Percentiles rank a stretch among this genome's conserved stretches.
These are phyloP conservation scores for Dactylellina haptotyla DNA, from an alignment of 2,329 filamentous ascomycete genomes.

Conservation along the genomic window DNA sequence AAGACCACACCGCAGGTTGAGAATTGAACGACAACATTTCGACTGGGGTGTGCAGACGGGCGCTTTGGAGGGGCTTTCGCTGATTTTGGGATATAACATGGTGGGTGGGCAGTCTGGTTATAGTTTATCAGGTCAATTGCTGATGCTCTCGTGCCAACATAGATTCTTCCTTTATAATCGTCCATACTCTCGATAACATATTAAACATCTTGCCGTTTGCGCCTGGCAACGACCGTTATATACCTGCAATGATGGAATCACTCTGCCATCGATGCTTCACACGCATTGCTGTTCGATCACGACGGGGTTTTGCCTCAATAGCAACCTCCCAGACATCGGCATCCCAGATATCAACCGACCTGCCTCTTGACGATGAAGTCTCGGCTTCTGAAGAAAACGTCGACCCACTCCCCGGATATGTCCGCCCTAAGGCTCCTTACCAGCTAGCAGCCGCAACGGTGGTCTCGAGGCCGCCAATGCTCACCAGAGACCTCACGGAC, in stretches of 20 bases:
- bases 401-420: slow-evolving; percentile 26
- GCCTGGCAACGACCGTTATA: not conserved
- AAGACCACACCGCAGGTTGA: not conserved
- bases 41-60: slow-evolving; percentile 24
- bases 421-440: slow-evolving; percentile 61
- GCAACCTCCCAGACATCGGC: slow-evolving; percentile 19
- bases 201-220: no score
- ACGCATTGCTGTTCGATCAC: slow-evolving; percentile 38
- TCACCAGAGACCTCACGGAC: slow-evolving; percentile 82
- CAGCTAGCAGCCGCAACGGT: slow-evolving; percentile 75
- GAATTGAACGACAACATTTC: slow-evolving; percentile 6
- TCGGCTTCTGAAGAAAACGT: slow-evolving; percentile 5
- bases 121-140: no score
- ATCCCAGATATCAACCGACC: slow-evolving; percentile 1
- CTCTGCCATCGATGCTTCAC: slow-evolving; percentile 50
- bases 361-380: not conserved
- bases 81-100: not conserved
- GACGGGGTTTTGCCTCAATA: slow-evolving; percentile 47
- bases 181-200: no score
- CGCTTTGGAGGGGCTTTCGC: slow-evolving; percentile 11
- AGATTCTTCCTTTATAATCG: no score
- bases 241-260: slow-evolving; percentile 31
- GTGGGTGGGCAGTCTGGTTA: no score
- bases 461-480: slow-evolving; percentile 84
- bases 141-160: no score